phyloP scores from a whole-genome alignment of 2,329 filamentous ascomycete genomes.

The Verticillium nonalfalfae region DNA sequence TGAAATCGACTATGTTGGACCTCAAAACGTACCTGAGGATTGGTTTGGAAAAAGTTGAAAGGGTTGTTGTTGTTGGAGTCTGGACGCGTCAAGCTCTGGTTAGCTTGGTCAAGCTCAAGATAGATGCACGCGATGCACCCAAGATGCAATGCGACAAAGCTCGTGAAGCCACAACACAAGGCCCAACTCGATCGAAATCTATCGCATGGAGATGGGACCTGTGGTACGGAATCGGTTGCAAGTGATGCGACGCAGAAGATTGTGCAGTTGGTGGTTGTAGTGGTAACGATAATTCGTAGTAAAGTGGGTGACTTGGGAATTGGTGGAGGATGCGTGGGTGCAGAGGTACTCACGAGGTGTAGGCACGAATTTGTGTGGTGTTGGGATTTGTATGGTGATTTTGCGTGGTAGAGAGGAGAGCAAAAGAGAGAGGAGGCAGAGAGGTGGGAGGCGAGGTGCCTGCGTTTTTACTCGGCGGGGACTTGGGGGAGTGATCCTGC shows the following conservation, averaged over 20 bases:
- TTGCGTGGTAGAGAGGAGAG: constrained; percentile 39
- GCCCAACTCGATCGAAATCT: background rate
- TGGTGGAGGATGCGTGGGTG: constrained; percentile 27
- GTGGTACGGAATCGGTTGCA: background rate
- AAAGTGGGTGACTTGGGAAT: constrained; percentile 23
- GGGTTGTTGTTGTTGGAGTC: constrained; percentile 21
- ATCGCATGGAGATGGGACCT: background rate
- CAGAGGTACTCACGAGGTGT: constrained; percentile 46
- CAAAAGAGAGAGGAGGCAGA: constrained; percentile 38
- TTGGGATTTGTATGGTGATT: constrained; percentile 45
- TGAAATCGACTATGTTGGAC: constrained; percentile 16
- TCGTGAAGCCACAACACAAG: background rate
- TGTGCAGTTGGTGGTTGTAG: background rate
- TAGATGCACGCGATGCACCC: background rate
- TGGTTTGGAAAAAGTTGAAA: constrained; percentile 12
- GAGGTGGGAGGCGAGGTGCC: constrained; percentile 31
- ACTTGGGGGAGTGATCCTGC: constrained; percentile 12
- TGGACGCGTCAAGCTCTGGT: constrained; percentile 21
- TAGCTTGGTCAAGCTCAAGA: constrained; percentile 12
- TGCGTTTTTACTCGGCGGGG: constrained; percentile 53
- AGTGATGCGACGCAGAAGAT: background rate
- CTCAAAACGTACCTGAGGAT: constrained; percentile 27
- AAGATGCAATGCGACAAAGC: background rate
- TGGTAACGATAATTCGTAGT: background rate
- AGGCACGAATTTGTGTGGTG: constrained; percentile 32